Evolutionary conservation across 345 rosid genomes (phyloP).

Genomic region (Eucalyptus tenuipes): DNA sequence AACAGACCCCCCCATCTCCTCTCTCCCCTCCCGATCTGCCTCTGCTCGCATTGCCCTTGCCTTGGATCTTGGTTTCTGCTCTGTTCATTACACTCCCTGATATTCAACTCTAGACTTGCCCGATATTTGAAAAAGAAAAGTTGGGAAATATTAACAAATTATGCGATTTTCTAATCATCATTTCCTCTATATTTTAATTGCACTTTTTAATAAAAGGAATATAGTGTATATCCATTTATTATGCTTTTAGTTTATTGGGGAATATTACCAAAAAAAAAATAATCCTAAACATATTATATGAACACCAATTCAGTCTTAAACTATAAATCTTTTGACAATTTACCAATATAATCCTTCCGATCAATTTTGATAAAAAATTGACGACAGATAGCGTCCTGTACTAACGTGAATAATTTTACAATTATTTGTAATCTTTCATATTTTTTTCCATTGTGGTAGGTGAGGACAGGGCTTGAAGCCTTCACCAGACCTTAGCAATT

Average conservation of each 20-base stretch:
- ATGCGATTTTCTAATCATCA: neutral
- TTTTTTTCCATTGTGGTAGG: neutral
- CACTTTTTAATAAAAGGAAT: no score
- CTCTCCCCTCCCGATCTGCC: neutral
- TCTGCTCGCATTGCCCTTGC: neutral
- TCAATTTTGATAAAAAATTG: neutral
- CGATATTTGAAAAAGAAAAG: neutral
- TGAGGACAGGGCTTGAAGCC: neutral
- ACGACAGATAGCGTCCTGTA: rapidly evolving
- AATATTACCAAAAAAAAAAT: no score
- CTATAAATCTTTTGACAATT: neutral
- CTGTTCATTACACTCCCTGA: neutral
- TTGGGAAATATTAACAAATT: neutral
- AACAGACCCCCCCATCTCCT: slow-evolving; percentile 46
- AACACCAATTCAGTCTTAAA: neutral
- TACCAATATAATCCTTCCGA: rapidly evolving
- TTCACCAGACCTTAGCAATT: neutral
- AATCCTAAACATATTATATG: no score
- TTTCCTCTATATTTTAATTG: neutral
- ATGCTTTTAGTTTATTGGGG: no score
- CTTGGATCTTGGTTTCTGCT: neutral
- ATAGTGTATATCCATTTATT: no score
- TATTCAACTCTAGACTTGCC: neutral
- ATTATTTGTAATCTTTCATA: no score
- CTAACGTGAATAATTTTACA: neutral